A percentile compares a stretch with the other conserved stretches of the same genome.
These are phyloP conservation scores for Syzygium aromaticum DNA, from an alignment of 345 rosid species.

Conservation along the genomic window DNA sequence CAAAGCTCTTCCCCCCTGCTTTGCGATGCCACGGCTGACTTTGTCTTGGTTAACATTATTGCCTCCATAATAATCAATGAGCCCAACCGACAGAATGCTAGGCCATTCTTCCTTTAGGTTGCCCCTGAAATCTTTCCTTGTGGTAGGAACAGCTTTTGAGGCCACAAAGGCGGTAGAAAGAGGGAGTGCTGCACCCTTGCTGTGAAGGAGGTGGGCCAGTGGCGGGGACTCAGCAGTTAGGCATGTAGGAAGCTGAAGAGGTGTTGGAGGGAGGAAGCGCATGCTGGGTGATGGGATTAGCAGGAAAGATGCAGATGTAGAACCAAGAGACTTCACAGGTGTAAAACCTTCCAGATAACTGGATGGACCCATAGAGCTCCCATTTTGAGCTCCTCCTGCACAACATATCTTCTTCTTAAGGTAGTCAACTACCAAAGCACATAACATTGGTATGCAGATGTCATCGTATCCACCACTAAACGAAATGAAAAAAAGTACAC, in stretches of 20 bases:
- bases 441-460: background rate
- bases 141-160: conserved; percentile 83
- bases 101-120: conserved; percentile 91
- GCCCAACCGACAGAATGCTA: conserved; percentile 75
- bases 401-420: background rate
- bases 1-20: conserved; percentile 50
- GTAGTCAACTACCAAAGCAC: background rate
- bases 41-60: conserved; percentile 43
- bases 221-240: conserved; percentile 99
- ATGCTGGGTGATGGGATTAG: conserved; percentile 92
- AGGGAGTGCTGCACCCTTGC: conserved; percentile 86
- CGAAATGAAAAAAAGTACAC: background rate
- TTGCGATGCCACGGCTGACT: conserved; percentile 31
- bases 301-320: conserved; percentile 72
- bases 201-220: conserved; percentile 96
- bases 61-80: conserved; percentile 82
- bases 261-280: conserved; percentile 89
- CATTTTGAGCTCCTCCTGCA: conserved; percentile 63
- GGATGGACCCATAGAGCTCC: conserved; percentile 31
- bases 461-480: background rate
- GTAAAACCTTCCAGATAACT: conserved; percentile 83
- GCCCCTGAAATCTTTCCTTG: conserved; percentile 67
- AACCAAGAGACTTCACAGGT: conserved; percentile 89
- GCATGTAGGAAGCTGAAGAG: conserved; percentile 90
- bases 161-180: conserved; percentile 87